phyloP scores from a whole-genome alignment of 1,284 basidiomycete genomes.

The Cryptococcus depauperatus region DNA sequence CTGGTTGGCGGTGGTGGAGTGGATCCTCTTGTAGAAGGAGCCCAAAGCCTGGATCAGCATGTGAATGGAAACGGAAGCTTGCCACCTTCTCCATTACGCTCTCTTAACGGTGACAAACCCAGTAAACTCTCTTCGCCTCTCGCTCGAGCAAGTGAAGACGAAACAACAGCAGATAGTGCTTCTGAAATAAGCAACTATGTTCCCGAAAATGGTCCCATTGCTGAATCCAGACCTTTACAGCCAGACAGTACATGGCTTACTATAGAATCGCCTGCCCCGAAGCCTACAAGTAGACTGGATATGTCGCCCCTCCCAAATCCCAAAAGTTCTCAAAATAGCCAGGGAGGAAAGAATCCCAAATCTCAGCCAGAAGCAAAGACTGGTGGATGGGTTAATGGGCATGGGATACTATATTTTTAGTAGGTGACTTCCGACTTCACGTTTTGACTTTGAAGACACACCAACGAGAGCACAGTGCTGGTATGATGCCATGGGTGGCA shows the following conservation, averaged over 20 bases:
- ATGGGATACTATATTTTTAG: constrained; percentile 64
- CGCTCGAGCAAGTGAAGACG: too few relatives aligned
- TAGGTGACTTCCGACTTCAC: constrained; percentile 45
- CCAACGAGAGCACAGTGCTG: constrained; percentile 36
- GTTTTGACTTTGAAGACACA: background rate
- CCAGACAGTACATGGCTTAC: constrained; percentile 39
- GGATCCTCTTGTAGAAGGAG: too few relatives aligned
- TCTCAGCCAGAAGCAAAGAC: constrained; percentile 5
- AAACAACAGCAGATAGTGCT: too few relatives aligned
- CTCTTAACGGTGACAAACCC: too few relatives aligned
- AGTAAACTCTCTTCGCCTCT: too few relatives aligned
- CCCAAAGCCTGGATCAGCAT: too few relatives aligned
- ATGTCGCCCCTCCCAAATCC: too few relatives aligned
- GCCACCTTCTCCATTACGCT: too few relatives aligned
- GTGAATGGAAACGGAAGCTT: too few relatives aligned
- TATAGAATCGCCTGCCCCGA: constrained; percentile 22
- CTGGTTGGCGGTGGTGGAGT: constrained; percentile 18
- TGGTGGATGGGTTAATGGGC: constrained; percentile 57
- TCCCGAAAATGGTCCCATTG: constrained; percentile 20
- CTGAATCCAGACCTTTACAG: constrained; percentile 21
- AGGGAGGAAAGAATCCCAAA: constrained; percentile 4
- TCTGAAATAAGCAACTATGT: background rate
- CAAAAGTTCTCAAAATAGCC: too few relatives aligned
- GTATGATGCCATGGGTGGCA: constrained; percentile 48
- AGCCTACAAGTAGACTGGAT: constrained; percentile 2